Percentiles rank a stretch among this genome's conserved stretches.
Conservation (phyloP, 1,284 basidiomycete species). For the Ceratorhiza oryzae-sativae region DNA sequence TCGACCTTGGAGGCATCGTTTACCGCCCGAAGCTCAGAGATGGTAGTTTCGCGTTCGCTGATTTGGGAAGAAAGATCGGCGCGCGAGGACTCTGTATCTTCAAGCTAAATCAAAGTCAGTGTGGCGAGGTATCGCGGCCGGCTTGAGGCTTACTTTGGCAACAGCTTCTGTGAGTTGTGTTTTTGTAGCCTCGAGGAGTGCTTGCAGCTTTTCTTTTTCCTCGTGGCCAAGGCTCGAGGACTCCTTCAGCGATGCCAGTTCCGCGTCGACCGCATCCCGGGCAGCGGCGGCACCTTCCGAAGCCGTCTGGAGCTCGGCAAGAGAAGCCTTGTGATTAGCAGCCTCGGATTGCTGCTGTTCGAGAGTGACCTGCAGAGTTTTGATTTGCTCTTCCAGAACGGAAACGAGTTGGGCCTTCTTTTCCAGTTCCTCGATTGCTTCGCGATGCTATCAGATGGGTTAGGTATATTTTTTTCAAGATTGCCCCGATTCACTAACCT, state of each 20-base stretch:
- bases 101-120: constrained; percentile 26
- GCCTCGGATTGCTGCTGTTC: constrained; percentile 36
- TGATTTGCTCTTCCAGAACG: constrained; percentile 38
- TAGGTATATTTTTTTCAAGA: not conserved
- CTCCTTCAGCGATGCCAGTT: constrained; percentile 15
- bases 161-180: constrained; percentile 35
- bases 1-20: constrained; percentile 61
- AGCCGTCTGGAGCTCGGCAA: constrained; percentile 35
- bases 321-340: constrained; percentile 53
- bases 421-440: constrained; percentile 52
- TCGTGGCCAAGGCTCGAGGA: not conserved
- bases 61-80: constrained; percentile 12
- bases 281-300: constrained; percentile 32
- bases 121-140: not conserved
- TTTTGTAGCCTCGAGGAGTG: constrained; percentile 25
- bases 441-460: constrained; percentile 59
- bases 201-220: constrained; percentile 34
- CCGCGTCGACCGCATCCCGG: not conserved
- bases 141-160: constrained; percentile 10
- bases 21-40: constrained; percentile 25
- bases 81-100: constrained; percentile 18
- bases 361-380: constrained; percentile 30
- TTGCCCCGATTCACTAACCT: constrained; percentile 13
- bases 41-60: constrained; percentile 16
- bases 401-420: constrained; percentile 56